phyloP scores from a whole-genome alignment of 139 green algal species.

The Ettlia oleoabundans region DNA sequence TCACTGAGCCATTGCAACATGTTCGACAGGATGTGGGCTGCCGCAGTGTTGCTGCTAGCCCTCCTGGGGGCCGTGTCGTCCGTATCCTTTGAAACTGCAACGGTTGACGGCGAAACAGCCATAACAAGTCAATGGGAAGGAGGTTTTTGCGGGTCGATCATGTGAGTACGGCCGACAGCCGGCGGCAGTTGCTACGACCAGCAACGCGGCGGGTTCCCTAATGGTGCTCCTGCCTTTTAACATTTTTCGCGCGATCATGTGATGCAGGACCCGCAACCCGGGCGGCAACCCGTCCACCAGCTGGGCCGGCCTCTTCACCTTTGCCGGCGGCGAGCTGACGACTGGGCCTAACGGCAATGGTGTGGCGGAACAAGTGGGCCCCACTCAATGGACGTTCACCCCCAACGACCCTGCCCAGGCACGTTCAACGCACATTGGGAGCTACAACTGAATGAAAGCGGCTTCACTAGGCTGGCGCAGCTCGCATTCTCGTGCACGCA shows the following conservation, averaged over 20 bases:
- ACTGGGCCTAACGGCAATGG: slow-evolving; percentile 33
- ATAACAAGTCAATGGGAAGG: slow-evolving; percentile 22
- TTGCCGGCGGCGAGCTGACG: slow-evolving; percentile 15
- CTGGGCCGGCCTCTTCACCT: slow-evolving; percentile 28
- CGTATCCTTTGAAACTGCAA: background rate
- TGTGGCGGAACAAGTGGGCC: background rate
- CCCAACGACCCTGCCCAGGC: slow-evolving; percentile 19
- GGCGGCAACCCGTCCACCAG: slow-evolving; percentile 11
- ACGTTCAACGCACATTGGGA: too few species aligned
- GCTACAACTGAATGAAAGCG: too few species aligned
- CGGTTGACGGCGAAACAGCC: slow-evolving; percentile 3
- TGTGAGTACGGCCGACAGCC: too few species aligned
- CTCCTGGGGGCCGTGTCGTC: background rate
- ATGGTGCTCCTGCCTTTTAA: too few species aligned
- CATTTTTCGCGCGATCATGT: background rate
- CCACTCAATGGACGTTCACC: slow-evolving; percentile 20
- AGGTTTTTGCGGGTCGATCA: slow-evolving; percentile 9
- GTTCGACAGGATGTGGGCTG: background rate
- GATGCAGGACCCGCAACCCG: slow-evolving; percentile 11
- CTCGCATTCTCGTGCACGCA: too few species aligned
- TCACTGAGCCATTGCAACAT: too few species aligned
- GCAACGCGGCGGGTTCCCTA: too few species aligned
- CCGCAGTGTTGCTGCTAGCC: background rate
- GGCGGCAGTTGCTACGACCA: too few species aligned
- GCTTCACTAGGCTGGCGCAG: too few species aligned